Base-by-base conservation (phyloP, 2,329 filamentous ascomycete species). In the Ramularia endophylla region DNA sequence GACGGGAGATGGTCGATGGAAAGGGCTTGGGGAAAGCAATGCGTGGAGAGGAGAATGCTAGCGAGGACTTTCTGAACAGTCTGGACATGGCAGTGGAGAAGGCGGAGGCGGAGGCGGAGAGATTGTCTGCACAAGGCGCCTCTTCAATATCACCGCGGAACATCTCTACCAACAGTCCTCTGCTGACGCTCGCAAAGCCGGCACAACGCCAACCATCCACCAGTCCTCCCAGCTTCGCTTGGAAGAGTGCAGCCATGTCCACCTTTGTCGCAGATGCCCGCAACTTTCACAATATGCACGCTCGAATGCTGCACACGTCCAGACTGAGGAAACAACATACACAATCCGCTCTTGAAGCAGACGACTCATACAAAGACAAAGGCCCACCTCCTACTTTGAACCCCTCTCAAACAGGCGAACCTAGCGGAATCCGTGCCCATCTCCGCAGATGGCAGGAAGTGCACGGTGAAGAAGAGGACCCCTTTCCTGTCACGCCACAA, bases 381-480 rank as follows among this genome's bases (percentile, higher is more conserved):
- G 27, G 29, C 12, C n/a, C n/a, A n/a, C 16, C 30, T 9, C 39
- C 27, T 15, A 44, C 47, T n/a, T n/a, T n/a, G n/a, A n/a, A n/a
- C n/a, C n/a, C n/a, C n/a, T n/a, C n/a, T n/a, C n/a, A n/a, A n/a
- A n/a, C n/a, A n/a, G n/a, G n/a, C n/a, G n/a, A n/a, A 22, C 43
- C 44, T 9, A 41, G 40, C 35, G 55, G 53, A 19, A 65, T 68
- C 40, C 57, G 65, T 39, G 52, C 61, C 18, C 54, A 62, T 38
- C 52, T 68, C 11, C 58, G 57, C 36, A 40, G 59, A 53, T 74
- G 71, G 71, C 65, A 75, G 49, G 47, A 61, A 17, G 53, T 67
- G 18, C 57, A 69, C 47, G 65, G 47, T 46, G 38, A 43, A 43
- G 50, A 47, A 22, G 40, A 49, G 9, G 44, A 48, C 36, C 27